A percentile compares a stretch with the other conserved stretches of the same genome.
These are phyloP conservation scores for Sphagnum contortum DNA, from an alignment of 225 moss, liverwort and hornwort species.

Conservation along the genomic window DNA sequence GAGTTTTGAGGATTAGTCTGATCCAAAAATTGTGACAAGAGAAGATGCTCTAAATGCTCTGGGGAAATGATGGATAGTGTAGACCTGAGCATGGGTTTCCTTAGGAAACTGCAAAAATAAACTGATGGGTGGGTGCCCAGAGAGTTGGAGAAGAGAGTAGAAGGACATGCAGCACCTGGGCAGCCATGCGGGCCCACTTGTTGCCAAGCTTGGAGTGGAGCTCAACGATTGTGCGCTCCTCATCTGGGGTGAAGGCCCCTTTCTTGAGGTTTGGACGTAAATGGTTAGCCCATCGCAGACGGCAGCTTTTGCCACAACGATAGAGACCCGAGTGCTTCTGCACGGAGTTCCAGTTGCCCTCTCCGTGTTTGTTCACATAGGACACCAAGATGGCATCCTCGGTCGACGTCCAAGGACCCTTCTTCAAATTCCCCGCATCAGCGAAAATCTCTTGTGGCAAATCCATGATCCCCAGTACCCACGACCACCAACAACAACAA, in stretches of 20 bases:
- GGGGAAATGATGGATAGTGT: background rate
- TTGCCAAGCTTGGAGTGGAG: conserved; percentile 96
- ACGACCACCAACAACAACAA: too few species aligned
- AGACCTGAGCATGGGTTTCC: background rate
- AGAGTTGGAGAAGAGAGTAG: background rate
- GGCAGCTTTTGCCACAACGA: conserved; percentile 97
- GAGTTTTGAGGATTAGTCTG: background rate
- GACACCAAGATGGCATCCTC: conserved; percentile 84
- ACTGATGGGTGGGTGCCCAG: too few species aligned
- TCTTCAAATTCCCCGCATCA: conserved; percentile 73
- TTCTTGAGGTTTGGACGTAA: conserved; percentile 97
- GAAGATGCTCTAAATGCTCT: too few species aligned
- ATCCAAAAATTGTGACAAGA: too few species aligned
- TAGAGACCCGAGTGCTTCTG: conserved; percentile 93
- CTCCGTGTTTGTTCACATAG: conserved; percentile 95
- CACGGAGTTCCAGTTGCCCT: conserved; percentile 99
- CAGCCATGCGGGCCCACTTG: conserved; percentile 99
- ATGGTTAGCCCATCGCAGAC: conserved; percentile 96
- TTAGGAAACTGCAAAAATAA: background rate
- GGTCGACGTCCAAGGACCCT: conserved; percentile 97
- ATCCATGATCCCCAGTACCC: too few species aligned
- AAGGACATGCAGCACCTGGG: conserved; percentile 44
- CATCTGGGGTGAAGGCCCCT: conserved; percentile 93
- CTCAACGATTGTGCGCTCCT: conserved; percentile 90
- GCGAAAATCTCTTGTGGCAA: too few species aligned